Percentiles rank a stretch among this genome's conserved stretches.
phyloP scores from a whole-genome alignment of 345 rosid species.

The Odontarrhena argentea region DNA sequence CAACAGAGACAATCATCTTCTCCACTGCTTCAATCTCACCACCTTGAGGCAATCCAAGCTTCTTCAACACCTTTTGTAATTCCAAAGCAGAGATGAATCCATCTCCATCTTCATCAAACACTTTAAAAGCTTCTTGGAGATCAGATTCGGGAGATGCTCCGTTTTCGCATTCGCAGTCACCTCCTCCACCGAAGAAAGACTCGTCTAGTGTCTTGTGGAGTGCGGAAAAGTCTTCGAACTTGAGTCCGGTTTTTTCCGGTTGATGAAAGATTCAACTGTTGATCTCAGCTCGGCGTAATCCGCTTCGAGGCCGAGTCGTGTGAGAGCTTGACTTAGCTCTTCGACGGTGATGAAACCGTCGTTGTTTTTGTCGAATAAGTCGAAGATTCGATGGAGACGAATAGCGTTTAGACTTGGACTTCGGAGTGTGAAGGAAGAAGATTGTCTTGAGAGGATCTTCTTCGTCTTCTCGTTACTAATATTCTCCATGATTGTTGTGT shows the following conservation, averaged over 20 bases:
- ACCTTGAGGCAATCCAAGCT: conserved; percentile 72
- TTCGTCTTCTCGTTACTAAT: conserved; percentile 35
- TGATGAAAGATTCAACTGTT: conserved; percentile 51
- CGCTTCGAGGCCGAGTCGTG: conserved; percentile 61
- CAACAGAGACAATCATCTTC: conserved; percentile 86
- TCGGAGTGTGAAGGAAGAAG: conserved; percentile 55
- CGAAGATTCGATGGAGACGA: conserved; percentile 76
- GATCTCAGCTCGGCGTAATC: conserved; percentile 63
- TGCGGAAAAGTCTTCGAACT: conserved; percentile 60
- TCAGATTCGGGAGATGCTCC: conserved; percentile 60
- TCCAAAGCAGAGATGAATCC: conserved; percentile 82
- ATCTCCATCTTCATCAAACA: conserved; percentile 87
- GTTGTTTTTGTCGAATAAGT: conserved; percentile 74
- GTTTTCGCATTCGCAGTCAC: conserved; percentile 32
- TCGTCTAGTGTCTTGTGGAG: conserved; percentile 67
- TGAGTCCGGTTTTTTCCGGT: conserved; percentile 59
- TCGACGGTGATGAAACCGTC: conserved; percentile 64
- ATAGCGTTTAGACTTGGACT: conserved; percentile 65
- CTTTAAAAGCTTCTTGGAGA: conserved; percentile 86
- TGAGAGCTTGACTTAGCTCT: conserved; percentile 65
- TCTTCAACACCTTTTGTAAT: conserved; percentile 69
- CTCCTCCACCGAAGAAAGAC: conserved; percentile 40
- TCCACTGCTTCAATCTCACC: conserved; percentile 64
- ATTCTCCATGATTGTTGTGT: conserved; percentile 28
- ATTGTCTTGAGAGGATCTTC: conserved; percentile 28